Conservation (phyloP, 2,329 filamentous ascomycete genomes). For the Ceratocystis papillata region DNA sequence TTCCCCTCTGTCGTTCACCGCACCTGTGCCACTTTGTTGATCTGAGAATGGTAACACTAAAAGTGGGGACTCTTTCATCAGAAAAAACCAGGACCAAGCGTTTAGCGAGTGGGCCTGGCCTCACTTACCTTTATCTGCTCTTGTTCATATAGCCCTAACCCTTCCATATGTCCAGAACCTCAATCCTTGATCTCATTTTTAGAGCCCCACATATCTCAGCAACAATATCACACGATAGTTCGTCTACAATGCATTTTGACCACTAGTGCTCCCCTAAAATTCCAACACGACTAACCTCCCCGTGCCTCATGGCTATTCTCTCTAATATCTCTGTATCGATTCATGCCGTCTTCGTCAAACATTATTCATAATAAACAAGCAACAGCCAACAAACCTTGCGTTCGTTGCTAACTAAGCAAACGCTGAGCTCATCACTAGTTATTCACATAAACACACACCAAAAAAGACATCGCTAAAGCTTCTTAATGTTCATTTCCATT, state of each 20-base stretch:
- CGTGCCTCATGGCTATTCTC: not conserved
- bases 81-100: constrained; percentile 6
- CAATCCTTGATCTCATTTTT: no score
- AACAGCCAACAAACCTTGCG: no score
- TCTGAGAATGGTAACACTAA: constrained; percentile 11
- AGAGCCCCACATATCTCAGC: not conserved
- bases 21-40: not conserved
- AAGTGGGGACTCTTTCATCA: not conserved
- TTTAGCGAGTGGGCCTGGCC: not conserved
- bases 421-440: not conserved
- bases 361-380: no score
- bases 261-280: not conserved
- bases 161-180: not conserved
- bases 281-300: not conserved
- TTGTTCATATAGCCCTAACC: not conserved
- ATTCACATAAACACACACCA: not conserved
- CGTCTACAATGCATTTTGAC: no score
- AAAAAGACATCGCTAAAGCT: not conserved
- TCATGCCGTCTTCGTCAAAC: not conserved
- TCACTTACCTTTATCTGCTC: no score
- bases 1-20: not conserved
- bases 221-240: not conserved
- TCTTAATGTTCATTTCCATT: constrained; percentile 22
- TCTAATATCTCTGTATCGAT: not conserved
- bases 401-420: no score